These are phyloP conservation scores for Mucuna pruriens DNA, from an alignment of 306 rosid genomes.

Conservation along the genomic window DNA sequence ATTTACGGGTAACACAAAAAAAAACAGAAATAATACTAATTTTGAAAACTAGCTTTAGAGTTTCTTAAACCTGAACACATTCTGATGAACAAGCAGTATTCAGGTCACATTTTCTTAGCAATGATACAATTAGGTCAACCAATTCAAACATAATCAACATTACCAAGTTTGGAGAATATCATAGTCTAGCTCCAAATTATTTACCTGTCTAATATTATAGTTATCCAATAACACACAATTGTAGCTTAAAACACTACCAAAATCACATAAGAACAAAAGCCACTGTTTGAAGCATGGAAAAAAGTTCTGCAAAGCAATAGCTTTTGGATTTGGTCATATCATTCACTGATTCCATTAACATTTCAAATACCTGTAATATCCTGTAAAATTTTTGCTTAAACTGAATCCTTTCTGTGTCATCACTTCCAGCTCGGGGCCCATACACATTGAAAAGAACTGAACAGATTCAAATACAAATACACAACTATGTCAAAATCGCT, in stretches of 20 bases:
- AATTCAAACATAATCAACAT: background rate
- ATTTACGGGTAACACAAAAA: constrained; percentile 11
- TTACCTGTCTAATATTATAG: background rate
- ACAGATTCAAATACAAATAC: constrained; percentile 37
- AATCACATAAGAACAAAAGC: constrained; percentile 19
- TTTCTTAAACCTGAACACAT: constrained; percentile 24
- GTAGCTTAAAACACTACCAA: constrained; percentile 26
- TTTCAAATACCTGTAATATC: constrained; percentile 69
- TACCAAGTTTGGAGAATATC: constrained; percentile 10
- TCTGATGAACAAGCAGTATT: background rate
- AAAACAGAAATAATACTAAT: background rate
- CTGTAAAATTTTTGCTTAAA: constrained; percentile 75
- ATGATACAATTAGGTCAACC: background rate
- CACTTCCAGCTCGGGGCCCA: constrained; percentile 87
- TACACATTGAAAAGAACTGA: constrained; percentile 88
- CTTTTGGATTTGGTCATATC: background rate
- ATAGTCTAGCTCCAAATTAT: constrained; percentile 23
- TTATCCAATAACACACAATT: constrained; percentile 20
- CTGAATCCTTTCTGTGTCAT: constrained; percentile 77
- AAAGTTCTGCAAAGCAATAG: constrained; percentile 28
- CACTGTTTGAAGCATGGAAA: constrained; percentile 12
- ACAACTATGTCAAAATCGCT: background rate
- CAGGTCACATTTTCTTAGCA: constrained; percentile 9
- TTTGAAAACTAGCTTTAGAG: background rate
- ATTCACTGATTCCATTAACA: background rate